Base-by-base conservation (phyloP, 306 rosid genomes). In the Leucaena leucocephala region DNA sequence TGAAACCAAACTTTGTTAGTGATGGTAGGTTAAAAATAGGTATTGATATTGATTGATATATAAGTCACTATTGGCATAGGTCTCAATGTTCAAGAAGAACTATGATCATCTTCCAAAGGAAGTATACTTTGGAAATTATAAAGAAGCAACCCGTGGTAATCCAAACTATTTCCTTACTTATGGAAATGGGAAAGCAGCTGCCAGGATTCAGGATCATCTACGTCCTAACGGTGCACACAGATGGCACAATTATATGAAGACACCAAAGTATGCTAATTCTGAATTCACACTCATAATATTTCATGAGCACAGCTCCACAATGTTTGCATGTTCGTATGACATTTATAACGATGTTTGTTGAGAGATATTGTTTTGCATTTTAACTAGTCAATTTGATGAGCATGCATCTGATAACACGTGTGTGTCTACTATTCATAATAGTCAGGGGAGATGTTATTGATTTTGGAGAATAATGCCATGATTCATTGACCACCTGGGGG, bases 211-310 rank as follows among this genome's bases (percentile, higher is more conserved):
- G 83, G 97, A 93, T 74, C 98, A 96, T 88, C 99, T 96, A 64
- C 99, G 97, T 73, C 98, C 99, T 33, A 91, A 96, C 71, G 99
- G 98, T 68, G 99, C 99, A 85, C 99, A 96, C 78, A 89, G 97
- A 87, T 94, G 98, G 98, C 97, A 94, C 86, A 94, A 94, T 84
- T 92, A 92, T 82, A 92, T 94, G 98, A 94, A 92, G 89, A 63
- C 94, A 8, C 98, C 97, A 19, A 82, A 82, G 98, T 94, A 92
- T 71, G 92, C 75, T 77, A 57, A 42, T 76, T 81, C 78, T 76
- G 54, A 76, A 48, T 17, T 36, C 33, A 61, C 35, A 45, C 55
- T 67, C 74, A 42, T 58, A 61, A 33, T n/a, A n/a, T 74, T 55
- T 71, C 46, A 76, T 86, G 71, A 58, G 34, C 74, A 57, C n/a